A percentile compares a stretch with the other conserved stretches of the same genome.
phyloP scores from a whole-genome alignment of 306 rosid genomes.

The Sechiopsis laciniata region DNA sequence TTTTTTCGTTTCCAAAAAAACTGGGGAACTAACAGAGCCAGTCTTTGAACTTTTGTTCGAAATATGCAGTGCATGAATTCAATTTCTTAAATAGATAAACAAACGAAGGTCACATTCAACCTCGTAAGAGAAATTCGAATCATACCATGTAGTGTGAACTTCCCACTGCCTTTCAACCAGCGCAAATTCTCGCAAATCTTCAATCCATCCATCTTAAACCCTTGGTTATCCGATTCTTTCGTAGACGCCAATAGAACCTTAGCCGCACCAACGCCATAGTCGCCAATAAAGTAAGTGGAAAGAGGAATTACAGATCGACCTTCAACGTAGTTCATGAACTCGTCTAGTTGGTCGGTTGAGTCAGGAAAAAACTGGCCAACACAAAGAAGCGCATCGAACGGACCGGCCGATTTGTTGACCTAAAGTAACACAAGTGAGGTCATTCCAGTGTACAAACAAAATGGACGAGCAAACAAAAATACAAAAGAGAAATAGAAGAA shows the following conservation, averaged over 20 bases:
- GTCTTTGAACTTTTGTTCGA: neutral
- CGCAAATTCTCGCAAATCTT: slow-evolving; percentile 59
- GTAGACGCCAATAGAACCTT: slow-evolving; percentile 55
- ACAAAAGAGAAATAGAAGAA: neutral
- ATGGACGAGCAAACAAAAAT: neutral
- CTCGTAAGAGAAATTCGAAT: neutral
- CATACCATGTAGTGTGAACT: slow-evolving; percentile 61
- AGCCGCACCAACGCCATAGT: slow-evolving; percentile 75
- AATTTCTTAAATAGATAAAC: neutral
- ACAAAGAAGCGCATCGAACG: slow-evolving; percentile 82
- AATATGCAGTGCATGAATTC: neutral
- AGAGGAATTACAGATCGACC: slow-evolving; percentile 63
- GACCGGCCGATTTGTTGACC: slow-evolving; percentile 97
- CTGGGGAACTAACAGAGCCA: neutral
- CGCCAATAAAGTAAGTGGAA: slow-evolving; percentile 85
- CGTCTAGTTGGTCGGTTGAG: slow-evolving; percentile 54
- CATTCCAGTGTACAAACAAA: slow-evolving; percentile 11
- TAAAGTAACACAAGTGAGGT: slow-evolving; percentile 27
- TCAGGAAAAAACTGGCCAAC: slow-evolving; percentile 95
- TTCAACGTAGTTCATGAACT: slow-evolving; percentile 51
- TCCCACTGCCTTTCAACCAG: slow-evolving; percentile 98
- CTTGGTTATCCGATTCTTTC: slow-evolving; percentile 48
- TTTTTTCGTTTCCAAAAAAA: too few species aligned
- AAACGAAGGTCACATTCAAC: neutral
- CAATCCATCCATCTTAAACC: slow-evolving; percentile 92